Evolutionary conservation across 208 protist genomes (phyloP).

Genomic region (Acanthamoeba polyphaga): DNA sequence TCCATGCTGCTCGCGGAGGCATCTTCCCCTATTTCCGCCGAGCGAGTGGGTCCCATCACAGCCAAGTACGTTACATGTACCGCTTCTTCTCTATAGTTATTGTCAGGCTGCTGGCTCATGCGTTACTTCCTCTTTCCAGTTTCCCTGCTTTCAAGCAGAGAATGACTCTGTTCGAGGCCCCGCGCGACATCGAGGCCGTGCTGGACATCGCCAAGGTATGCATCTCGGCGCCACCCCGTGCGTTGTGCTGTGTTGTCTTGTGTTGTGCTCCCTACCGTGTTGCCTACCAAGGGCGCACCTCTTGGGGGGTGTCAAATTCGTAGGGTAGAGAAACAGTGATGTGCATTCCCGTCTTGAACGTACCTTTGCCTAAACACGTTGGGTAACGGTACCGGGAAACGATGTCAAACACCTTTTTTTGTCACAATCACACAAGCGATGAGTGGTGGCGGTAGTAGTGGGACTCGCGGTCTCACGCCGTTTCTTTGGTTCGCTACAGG

Average conservation of each 20-base stretch:
- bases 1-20: neutral
- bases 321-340: neutral
- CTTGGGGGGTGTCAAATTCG: constrained; percentile 28
- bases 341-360: neutral
- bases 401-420: neutral
- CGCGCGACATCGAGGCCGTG: constrained; percentile 36
- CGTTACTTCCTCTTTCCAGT: neutral
- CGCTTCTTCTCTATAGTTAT: neutral
- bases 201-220: constrained; percentile 72
- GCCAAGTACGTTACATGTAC: constrained; percentile 1
- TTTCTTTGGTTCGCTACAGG: neutral
- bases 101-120: neutral
- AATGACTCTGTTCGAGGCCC: constrained; percentile 63
- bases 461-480: neutral
- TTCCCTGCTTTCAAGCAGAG: constrained; percentile 74
- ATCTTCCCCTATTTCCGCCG: neutral
- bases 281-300: neutral
- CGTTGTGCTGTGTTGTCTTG: neutral
- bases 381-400: neutral
- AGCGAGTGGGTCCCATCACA: constrained; percentile 55
- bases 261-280: neutral
- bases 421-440: neutral
- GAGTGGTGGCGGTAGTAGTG: neutral
- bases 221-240: no score
- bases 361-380: neutral